phyloP scores from a whole-genome alignment of 169 alveolate species.

The Plasmodium gonderi region DNA sequence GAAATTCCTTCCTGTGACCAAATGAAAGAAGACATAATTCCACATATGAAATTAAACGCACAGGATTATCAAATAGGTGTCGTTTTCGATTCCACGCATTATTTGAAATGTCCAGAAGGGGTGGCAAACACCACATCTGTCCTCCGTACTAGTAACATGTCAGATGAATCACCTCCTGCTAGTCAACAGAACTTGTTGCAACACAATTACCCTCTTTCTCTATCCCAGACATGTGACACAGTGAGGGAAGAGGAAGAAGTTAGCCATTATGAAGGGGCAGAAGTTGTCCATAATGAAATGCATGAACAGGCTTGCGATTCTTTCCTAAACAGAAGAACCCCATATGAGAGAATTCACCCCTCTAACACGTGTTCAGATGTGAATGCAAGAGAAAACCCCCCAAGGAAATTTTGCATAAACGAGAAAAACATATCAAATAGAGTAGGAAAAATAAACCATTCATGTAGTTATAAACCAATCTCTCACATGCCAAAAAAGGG shows the following conservation, averaged over 20 bases:
- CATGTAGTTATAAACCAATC: not conserved
- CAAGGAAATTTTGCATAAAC: not conserved
- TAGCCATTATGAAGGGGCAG: not conserved
- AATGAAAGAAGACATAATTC: slow-evolving; percentile 1
- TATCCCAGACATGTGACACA: not conserved
- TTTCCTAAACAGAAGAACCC: too few relatives aligned
- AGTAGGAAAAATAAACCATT: not conserved
- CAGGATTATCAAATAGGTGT: not conserved
- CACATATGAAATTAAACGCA: not conserved
- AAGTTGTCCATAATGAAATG: too few relatives aligned
- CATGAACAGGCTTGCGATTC: too few relatives aligned
- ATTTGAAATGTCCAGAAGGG: not conserved
- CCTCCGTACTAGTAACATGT: not conserved
- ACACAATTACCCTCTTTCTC: not conserved
- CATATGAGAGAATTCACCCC: too few relatives aligned
- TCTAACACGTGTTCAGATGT: not conserved
- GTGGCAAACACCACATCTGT: not conserved
- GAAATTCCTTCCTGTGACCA: slow-evolving; percentile 29
- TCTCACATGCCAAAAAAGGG: too few relatives aligned
- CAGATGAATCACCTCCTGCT: not conserved
- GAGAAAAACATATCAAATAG: not conserved
- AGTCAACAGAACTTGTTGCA: not conserved
- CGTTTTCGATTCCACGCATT: not conserved
- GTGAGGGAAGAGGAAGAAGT: not conserved
- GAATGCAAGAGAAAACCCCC: not conserved